Base-by-base conservation (phyloP, 169 alveolate genomes). In the Theileria annulata region DNA sequence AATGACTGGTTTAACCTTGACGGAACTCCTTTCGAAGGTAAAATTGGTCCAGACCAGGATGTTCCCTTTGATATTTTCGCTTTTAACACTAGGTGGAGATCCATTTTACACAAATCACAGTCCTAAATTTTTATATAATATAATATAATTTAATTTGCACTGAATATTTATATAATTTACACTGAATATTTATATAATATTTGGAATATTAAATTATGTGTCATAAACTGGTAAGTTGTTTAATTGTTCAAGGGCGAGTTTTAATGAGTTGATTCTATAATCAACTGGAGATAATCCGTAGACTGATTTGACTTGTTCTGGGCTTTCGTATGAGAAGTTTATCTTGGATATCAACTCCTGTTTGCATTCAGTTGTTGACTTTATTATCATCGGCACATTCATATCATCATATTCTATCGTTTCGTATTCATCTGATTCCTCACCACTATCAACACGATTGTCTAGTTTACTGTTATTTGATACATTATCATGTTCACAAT, bases 61-160 rank as follows among this genome's bases (percentile, higher is more conserved):
- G 79, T 86, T 25, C 92, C 92, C 17, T 83, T 86, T 19, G 89
- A 90, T 51, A 85, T 90, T 27, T 90, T 90, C 87, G 73, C 64
- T 23, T 90, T 90, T 73, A 90, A 90, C 77, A 90, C 91, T 23
- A 72, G 91, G 28, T 85, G 83, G 35, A 64, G 94, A 28, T 84
- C 47, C 47, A 35, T 35, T 35, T 5, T 35, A 35, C 47, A 35
- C 8, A 35, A 35, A 35, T 35, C 47, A 35, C 47, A 35, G 8
- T 35, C 47, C 3, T 35, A 35, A 35, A 3, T 5, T 8, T 35
- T 8, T 5, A 35, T 35, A 35, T 8, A 35, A n/a, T n/a, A n/a
- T n/a, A n/a, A n/a, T n/a, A n/a, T n/a, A n/a, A n/a, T n/a, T n/a
- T n/a, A n/a, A n/a, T n/a, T n/a, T n/a, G n/a, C n/a, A n/a, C n/a